A percentile compares a stretch with the other conserved stretches of the same genome.
phyloP scores from a whole-genome alignment of 345 rosid genomes.

The Sonneratia alba region DNA sequence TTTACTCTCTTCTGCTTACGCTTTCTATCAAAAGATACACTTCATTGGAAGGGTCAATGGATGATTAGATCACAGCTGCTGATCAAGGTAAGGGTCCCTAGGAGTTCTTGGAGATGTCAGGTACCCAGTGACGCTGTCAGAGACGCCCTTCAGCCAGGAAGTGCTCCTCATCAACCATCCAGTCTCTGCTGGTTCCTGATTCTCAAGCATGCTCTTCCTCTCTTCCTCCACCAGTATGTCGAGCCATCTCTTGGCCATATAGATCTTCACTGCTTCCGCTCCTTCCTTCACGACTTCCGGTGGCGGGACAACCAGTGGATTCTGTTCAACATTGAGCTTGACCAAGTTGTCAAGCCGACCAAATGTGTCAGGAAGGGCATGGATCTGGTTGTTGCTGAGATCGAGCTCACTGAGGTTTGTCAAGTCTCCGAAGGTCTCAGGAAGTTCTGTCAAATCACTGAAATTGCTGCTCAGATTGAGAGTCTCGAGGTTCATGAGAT shows the following conservation, averaged over 20 bases:
- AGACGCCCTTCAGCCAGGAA: constrained; percentile 55
- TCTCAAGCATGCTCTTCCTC: constrained; percentile 36
- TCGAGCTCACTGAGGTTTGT: constrained; percentile 76
- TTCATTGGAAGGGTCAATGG: background rate
- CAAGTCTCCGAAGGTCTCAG: constrained; percentile 67
- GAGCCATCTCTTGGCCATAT: constrained; percentile 77
- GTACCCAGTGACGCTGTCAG: constrained; percentile 36
- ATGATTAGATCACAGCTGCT: constrained; percentile 39
- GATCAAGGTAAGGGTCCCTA: constrained; percentile 59
- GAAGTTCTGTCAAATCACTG: constrained; percentile 66
- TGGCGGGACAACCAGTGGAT: constrained; percentile 70
- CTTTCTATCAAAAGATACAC: no score
- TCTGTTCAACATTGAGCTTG: constrained; percentile 59
- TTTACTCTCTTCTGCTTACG: background rate
- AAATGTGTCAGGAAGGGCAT: constrained; percentile 65
- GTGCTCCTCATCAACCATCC: constrained; percentile 86
- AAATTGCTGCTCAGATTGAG: constrained; percentile 72
- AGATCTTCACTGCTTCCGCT: constrained; percentile 56
- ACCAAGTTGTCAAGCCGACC: constrained; percentile 66
- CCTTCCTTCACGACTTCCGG: constrained; percentile 53
- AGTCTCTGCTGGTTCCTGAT: constrained; percentile 33
- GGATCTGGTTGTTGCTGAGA: constrained; percentile 83
- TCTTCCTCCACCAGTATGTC: constrained; percentile 66
- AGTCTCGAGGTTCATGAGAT: constrained; percentile 57
- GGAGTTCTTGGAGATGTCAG: constrained; percentile 29